These are phyloP conservation scores for Oryza meyeriana DNA, from an alignment of 176 grass and related monocot genomes.

Conservation along the genomic window DNA sequence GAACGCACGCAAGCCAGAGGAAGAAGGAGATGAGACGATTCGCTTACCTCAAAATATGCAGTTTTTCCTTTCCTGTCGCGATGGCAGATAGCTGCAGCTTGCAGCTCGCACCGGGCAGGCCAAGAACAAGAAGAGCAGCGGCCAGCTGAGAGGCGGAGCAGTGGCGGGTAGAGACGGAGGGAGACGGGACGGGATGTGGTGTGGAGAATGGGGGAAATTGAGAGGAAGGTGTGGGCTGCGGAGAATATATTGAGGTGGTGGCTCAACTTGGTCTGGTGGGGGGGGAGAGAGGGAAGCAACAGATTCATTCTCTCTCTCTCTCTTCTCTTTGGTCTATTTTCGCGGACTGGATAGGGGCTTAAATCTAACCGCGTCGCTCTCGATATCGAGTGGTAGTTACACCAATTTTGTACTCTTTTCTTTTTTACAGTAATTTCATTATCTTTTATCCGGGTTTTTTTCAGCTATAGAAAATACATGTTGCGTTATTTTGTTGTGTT, in stretches of 20 bases:
- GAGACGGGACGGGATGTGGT: slow-evolving; percentile 7
- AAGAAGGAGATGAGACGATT: not conserved
- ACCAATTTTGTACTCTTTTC: no score
- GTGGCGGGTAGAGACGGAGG: not conserved
- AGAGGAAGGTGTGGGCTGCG: slow-evolving; percentile 15
- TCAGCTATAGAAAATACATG: no score
- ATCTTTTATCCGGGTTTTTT: no score
- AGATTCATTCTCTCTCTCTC: not conserved
- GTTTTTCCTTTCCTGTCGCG: not conserved
- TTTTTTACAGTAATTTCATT: no score
- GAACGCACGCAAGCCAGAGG: not conserved
- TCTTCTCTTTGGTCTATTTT: not conserved
- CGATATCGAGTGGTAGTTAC: no score
- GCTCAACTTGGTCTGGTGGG: not conserved
- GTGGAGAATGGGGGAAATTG: slow-evolving; percentile 30
- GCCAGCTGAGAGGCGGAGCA: not conserved
- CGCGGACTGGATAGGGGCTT: slow-evolving; percentile 13
- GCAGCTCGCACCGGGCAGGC: no score
- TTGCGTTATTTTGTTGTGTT: no score
- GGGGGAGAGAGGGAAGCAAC: slow-evolving; percentile 16
- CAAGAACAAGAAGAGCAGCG: not conserved
- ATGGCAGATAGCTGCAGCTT: no score
- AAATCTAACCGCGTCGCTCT: slow-evolving; percentile 35
- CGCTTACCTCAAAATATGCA: slow-evolving; percentile 15
- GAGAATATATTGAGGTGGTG: slow-evolving; percentile 40